These are phyloP conservation scores for Rutstroemia sp. DNA, from an alignment of 2,329 filamentous ascomycete species.

Conservation along the genomic window DNA sequence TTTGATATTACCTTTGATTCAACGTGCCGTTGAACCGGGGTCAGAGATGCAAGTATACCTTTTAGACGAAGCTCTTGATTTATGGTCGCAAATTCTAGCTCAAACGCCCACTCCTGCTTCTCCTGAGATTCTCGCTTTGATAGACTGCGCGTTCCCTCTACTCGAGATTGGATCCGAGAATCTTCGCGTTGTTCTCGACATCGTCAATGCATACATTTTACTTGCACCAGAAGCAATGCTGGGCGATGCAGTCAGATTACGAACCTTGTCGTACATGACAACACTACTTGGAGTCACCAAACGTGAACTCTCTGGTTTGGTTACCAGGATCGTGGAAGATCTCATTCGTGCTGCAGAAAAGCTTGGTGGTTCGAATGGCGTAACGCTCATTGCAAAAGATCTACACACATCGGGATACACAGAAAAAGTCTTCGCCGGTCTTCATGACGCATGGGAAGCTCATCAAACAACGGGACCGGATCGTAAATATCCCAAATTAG, in stretches of 20 bases:
- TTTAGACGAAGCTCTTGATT: slow-evolving; percentile 82
- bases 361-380: slow-evolving; percentile 52
- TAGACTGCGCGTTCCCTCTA: slow-evolving; percentile 56
- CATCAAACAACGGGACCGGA: slow-evolving; percentile 79
- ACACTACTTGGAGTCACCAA: slow-evolving; percentile 44
- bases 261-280: slow-evolving; percentile 42
- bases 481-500: slow-evolving; percentile 59
- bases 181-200: slow-evolving; percentile 52
- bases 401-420: slow-evolving; percentile 58
- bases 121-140: slow-evolving; percentile 53
- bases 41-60: slow-evolving; percentile 75
- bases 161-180: slow-evolving; percentile 60
- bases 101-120: slow-evolving; percentile 57
- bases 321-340: slow-evolving; percentile 55
- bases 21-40: slow-evolving; percentile 67
- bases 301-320: slow-evolving; percentile 49
- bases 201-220: slow-evolving; percentile 63
- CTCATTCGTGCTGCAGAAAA: slow-evolving; percentile 56
- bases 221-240: slow-evolving; percentile 62
- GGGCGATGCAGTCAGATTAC: slow-evolving; percentile 45
- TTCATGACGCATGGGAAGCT: slow-evolving; percentile 64
- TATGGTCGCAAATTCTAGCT: slow-evolving; percentile 72
- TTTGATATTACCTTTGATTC: slow-evolving; percentile 75
- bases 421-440: slow-evolving; percentile 53
- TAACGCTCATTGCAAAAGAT: slow-evolving; percentile 57